Base-by-base conservation (phyloP, 345 rosid genomes). In the Bruguiera sexangula region DNA sequence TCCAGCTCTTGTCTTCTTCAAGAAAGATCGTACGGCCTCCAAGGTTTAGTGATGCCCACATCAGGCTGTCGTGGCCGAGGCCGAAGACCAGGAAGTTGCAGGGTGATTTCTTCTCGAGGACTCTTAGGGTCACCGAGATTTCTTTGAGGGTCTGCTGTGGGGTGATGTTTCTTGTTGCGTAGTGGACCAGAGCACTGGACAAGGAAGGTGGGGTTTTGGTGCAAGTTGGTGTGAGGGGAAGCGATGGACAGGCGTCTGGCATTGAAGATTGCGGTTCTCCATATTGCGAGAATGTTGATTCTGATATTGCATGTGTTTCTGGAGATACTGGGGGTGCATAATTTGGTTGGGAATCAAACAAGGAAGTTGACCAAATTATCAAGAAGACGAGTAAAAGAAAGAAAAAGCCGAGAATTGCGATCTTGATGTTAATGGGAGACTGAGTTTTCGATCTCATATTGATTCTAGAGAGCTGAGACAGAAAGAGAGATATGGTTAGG, bases 21-120 rank as follows among this genome's bases (percentile, higher is more conserved):
- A 94, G 87, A 71, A 94, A 94, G 2, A 91, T 79, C 0, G 97
- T 94, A 34, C 98, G 82, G 51, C 98, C 97, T 0, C 97, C 93
- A 20, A 85, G 80, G 69, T 94, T 94, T 60, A 94, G 86, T 0
- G 93, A 69, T 7, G 86, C 61, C 98, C 97, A 94, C 98, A 91
- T 91, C 21, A 91, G 87, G 79, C 98, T 94, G 78, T 91, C 98
- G 69, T 87, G 85, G 32, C 97, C 97, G 0, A 94, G 80, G 59
- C 98, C 98, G 37, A 91, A 91, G 30, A 94, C 89, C 1, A 94
- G 79, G 77, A 94, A 91, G 73, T 87, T 94, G 84, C 93, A 89
- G 4, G 98, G 98, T 0, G 93, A 88, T 64, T 79, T 91, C 70
- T 82, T 84, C 57, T 83, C 80, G 1, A 94, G 79, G 9, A 89